Conservation (phyloP, 345 rosid genomes). For the Brassica carinata region DNA sequence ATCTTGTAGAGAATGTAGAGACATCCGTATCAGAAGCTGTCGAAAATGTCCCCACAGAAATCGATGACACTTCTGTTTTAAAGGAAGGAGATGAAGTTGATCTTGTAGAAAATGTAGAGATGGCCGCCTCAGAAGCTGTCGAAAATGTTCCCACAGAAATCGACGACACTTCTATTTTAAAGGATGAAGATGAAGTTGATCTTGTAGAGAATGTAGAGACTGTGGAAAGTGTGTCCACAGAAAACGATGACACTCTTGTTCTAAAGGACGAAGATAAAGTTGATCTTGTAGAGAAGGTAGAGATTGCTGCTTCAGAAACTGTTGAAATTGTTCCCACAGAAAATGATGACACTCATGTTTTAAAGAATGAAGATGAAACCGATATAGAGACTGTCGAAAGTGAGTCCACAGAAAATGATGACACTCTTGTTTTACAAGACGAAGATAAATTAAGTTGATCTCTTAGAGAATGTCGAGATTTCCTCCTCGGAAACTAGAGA, state of each 20-base stretch:
- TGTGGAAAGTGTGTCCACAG: not conserved
- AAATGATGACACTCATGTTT: too few relatives aligned
- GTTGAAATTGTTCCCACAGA: too few relatives aligned
- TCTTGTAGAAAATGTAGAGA: not conserved
- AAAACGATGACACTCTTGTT: not conserved
- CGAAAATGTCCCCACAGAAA: not conserved
- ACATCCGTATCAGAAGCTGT: not conserved
- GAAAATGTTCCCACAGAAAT: not conserved
- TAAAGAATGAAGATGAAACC: too few relatives aligned
- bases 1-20: not conserved
- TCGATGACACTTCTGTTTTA: not conserved
- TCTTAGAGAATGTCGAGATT: too few relatives aligned
- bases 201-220: not conserved
- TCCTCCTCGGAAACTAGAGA: too few relatives aligned
- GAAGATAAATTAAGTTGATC: too few relatives aligned
- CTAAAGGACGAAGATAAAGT: constrained; percentile 1
- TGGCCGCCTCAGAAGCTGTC: not conserved
- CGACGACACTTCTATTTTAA: not conserved
- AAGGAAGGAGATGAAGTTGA: constrained; percentile 7
- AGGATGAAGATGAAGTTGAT: constrained; percentile 13
- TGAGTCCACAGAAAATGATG: too few relatives aligned
- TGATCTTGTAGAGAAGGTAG: not conserved
- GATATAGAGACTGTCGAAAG: too few relatives aligned
- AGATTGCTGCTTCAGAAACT: too few relatives aligned
- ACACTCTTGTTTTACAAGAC: too few relatives aligned